phyloP scores from a whole-genome alignment of 2,329 filamentous ascomycete genomes.

The Pyricularia sp. region DNA sequence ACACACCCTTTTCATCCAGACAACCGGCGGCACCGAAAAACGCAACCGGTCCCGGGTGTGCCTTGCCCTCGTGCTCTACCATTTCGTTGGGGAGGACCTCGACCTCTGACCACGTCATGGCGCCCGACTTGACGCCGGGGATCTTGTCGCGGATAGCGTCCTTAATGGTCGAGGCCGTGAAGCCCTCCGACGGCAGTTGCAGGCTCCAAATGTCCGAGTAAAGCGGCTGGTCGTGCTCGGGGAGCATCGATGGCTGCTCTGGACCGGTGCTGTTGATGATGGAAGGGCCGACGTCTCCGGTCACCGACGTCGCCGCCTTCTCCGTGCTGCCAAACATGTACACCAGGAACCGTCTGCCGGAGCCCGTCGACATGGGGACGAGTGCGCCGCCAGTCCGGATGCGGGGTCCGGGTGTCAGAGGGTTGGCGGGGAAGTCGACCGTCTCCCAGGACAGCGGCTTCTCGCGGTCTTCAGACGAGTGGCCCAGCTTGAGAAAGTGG shows the following conservation, averaged over 20 bases:
- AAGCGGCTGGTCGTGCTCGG: conserved; percentile 8
- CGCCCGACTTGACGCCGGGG: conserved; percentile 31
- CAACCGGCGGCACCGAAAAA: conserved; percentile 31
- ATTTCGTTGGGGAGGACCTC: conserved; percentile 32
- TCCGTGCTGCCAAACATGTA: conserved; percentile 34
- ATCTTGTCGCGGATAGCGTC: conserved; percentile 35
- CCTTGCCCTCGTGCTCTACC: conserved; percentile 29
- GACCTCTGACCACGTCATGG: conserved; percentile 39
- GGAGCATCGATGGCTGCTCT: conserved; percentile 6
- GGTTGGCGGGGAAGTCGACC: conserved; percentile 25
- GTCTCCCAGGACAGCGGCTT: conserved; percentile 26
- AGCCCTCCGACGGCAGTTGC: conserved; percentile 36
- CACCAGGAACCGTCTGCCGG: conserved; percentile 41
- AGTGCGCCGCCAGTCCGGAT: conserved; percentile 32
- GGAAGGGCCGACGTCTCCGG: background rate
- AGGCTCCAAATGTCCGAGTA: conserved; percentile 41
- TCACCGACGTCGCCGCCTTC: background rate
- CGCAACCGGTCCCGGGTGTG: conserved; percentile 26
- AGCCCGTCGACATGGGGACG: conserved; percentile 36
- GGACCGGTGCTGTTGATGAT: background rate
- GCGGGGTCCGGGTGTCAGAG: conserved; percentile 28
- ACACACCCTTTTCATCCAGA: conserved; percentile 33
- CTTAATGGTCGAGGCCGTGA: conserved; percentile 37
- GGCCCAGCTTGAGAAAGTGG: conserved; percentile 20
- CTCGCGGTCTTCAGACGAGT: conserved; percentile 16